Conservation (phyloP, 2,329 filamentous ascomycete species). For the Westerdykella ornata region DNA sequence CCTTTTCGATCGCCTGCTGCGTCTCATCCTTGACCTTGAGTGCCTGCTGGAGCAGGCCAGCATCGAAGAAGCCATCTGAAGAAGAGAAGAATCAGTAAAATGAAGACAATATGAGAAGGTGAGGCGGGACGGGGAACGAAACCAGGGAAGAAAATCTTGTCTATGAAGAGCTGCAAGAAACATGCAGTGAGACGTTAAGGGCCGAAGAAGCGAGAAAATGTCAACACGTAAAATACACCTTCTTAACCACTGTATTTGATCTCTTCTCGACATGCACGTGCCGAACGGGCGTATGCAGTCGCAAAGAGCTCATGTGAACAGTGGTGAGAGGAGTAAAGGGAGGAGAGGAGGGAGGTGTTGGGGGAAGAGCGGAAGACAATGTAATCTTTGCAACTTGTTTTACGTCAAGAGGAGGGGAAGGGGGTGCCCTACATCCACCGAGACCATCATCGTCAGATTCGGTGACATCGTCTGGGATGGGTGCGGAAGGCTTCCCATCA, state of each 20-base stretch:
- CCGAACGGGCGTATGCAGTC: constrained; percentile 14
- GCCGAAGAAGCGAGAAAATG: background rate
- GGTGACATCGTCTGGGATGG: constrained; percentile 60
- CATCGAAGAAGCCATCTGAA: constrained; percentile 93
- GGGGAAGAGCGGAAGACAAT: constrained; percentile 13
- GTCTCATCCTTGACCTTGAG: constrained; percentile 62
- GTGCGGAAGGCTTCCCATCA: constrained; percentile 44
- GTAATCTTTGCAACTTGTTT: constrained; percentile 14
- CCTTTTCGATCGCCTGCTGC: constrained; percentile 51
- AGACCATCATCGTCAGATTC: constrained; percentile 82
- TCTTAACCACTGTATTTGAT: constrained; percentile 15
- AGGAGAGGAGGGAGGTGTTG: constrained; percentile 33
- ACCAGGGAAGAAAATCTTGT: background rate
- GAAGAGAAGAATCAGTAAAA: constrained; percentile 26
- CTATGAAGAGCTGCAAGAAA: constrained; percentile 2
- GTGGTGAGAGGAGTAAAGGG: constrained; percentile 30
- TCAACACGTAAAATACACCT: constrained; percentile 12
- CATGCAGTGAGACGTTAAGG: background rate
- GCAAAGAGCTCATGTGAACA: constrained; percentile 25
- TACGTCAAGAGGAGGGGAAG: constrained; percentile 21
- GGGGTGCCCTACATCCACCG: constrained; percentile 66
- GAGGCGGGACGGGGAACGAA: constrained; percentile 2
- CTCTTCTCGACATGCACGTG: constrained; percentile 14
- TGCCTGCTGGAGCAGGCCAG: constrained; percentile 85
- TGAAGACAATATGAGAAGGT: constrained; percentile 6